Evolutionary conservation across 2,329 filamentous ascomycete species (phyloP).

Genomic region (Verticillium isaacii): DNA sequence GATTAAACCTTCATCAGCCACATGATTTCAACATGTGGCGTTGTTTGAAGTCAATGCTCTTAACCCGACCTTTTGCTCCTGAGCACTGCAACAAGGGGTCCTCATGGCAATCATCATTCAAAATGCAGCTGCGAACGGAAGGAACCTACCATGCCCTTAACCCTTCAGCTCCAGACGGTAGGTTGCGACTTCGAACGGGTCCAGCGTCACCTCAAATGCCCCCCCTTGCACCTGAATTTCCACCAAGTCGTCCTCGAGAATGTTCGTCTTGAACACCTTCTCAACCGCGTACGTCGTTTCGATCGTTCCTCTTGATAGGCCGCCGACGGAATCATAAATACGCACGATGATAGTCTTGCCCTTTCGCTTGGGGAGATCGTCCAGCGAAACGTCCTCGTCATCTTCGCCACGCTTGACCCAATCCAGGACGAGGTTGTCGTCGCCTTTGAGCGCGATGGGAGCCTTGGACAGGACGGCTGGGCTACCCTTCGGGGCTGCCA

Average conservation of each 20-base stretch:
- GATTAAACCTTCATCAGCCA: no score
- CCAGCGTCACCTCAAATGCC: slow-evolving; percentile 38
- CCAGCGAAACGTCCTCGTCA: slow-evolving; percentile 29
- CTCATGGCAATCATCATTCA: slow-evolving; percentile 27
- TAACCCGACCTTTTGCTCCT: no score
- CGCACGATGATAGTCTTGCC: slow-evolving; percentile 50
- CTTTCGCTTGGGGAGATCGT: slow-evolving; percentile 2
- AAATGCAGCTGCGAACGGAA: slow-evolving; percentile 18
- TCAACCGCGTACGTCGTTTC: slow-evolving; percentile 43
- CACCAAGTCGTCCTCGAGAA: slow-evolving; percentile 60
- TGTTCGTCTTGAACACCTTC: slow-evolving; percentile 57
- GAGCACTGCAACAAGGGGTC: no score
- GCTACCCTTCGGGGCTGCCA: not conserved
- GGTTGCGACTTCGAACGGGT: slow-evolving; percentile 57
- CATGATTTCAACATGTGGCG: not conserved
- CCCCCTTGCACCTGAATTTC: slow-evolving; percentile 31
- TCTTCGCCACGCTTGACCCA: slow-evolving; percentile 59
- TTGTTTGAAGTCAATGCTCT: not conserved
- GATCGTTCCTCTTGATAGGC: slow-evolving; percentile 51
- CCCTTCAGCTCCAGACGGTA: slow-evolving; percentile 37
- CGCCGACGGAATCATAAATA: slow-evolving; percentile 61
- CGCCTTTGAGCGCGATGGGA: slow-evolving; percentile 44
- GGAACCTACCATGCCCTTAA: not conserved
- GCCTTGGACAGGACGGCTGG: slow-evolving; percentile 5
- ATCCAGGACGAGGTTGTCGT: slow-evolving; percentile 52